Conservation (phyloP, 495 filamentous ascomycete genomes). For the Penicillium lagena region DNA sequence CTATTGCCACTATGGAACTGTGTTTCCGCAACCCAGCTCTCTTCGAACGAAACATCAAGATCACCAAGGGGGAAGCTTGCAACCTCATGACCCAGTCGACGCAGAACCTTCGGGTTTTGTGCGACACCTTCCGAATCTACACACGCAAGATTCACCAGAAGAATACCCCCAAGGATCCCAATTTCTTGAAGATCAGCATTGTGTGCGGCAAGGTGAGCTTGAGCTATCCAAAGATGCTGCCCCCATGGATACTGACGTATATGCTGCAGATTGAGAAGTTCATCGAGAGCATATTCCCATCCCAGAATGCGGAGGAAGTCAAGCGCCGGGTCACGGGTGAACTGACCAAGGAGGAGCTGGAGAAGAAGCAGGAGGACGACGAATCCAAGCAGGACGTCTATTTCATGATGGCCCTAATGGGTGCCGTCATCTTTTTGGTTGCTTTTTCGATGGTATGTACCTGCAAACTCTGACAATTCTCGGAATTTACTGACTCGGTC, state of each 20-base stretch:
- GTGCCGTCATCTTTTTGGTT: constrained; percentile 53
- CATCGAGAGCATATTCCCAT: constrained; percentile 90
- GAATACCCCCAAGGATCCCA: constrained; percentile 90
- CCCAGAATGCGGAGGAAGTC: constrained; percentile 49
- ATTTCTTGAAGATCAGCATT: constrained; percentile 87
- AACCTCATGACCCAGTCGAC: constrained; percentile 85
- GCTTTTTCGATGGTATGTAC: constrained; percentile 56
- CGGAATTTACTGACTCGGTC: constrained; percentile 3
- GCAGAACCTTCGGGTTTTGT: constrained; percentile 76
- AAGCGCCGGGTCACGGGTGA: constrained; percentile 32
- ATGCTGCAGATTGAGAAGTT: constrained; percentile 82
- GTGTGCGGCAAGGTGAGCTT: constrained; percentile 74
- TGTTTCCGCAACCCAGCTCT: constrained; percentile 90
- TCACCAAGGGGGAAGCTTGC: constrained; percentile 92
- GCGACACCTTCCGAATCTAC: constrained; percentile 71
- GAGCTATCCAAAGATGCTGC: background rate
- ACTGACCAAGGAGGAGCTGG: constrained; percentile 31
- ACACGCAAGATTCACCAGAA: constrained; percentile 81
- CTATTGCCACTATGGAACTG: constrained; percentile 85
- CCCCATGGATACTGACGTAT: constrained; percentile 10
- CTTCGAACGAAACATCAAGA: constrained; percentile 87
- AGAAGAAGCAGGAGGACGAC: constrained; percentile 43
- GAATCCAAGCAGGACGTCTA: constrained; percentile 52
- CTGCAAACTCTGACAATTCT: no score
- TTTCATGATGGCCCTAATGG: constrained; percentile 56